Base-by-base conservation (phyloP, 2,329 filamentous ascomycete genomes). In the Blumeria hordei region DNA sequence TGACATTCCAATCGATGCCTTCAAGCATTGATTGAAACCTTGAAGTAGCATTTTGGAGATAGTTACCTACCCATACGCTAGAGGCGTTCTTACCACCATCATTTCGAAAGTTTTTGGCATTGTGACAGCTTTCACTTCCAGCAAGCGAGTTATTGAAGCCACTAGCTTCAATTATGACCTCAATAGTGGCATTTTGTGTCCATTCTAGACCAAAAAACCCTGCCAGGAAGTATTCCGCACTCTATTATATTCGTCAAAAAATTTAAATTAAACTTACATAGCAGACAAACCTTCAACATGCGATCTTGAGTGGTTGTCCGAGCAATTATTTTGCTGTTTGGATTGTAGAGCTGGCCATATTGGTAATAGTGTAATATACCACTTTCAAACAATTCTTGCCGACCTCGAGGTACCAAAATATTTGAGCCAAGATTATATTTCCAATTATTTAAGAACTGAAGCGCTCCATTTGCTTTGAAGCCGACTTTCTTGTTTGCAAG, bases 151-250 rank as follows among this genome's bases (percentile, higher is more conserved):
- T 86, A 67, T 87, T 87, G 65, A 76, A 82, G 1, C 70, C 70
- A 1, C 64, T 62, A 14, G 71, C 68, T 62, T 88, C 83, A 43
- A 86, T 83, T 10, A 83, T 79, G 12, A 83, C 71, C 61, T 85
- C 78, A n/a, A 86, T 73, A 0, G 79, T 85, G 6, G 74, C 82
- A 62, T 86, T 84, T 34, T 78, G 73, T 1, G 78, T 73, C 83
- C 83, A 88, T 50, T 81, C 75, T 0, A 86, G 72, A 0, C 83
- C 83, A 63, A 88, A 88, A 69, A 88, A 88, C 0, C 84, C 84
- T 6, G 83, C 80, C 63, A 87, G 69, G 67, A 86, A 88, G 66
- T 88, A 83, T 66, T 88, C 83, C 3, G 83, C 83, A 45, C 60
- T 41, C 63, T 65, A 12, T 34, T 50, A 60, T 34, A 59, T 41